Evolutionary conservation across 1,139 yeast species (phyloP), one percentile per base, ranked within the genome.

Genomic region (Yamadazyma mexicana): DNA sequence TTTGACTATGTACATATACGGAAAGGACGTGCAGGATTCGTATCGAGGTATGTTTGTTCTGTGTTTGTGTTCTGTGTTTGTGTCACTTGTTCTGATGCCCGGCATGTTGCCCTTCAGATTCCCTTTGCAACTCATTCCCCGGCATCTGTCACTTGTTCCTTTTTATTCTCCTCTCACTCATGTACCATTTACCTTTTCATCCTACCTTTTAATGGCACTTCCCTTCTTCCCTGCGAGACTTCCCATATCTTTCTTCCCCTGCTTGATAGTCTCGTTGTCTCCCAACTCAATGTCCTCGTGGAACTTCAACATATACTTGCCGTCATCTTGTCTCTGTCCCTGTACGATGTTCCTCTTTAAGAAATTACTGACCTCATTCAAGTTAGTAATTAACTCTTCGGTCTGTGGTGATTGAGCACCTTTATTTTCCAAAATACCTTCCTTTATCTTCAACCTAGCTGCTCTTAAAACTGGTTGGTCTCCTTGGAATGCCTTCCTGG

Each of bases 251-350:
- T 52, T 56, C 40, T 60, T 58, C 26, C 52, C 49, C 39, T 63
- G 66, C 47, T 68, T 71, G 47, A 72, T 72, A 30, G 69, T 61
- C 37, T 72, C 95, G 59, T 92, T 92, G 57, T 89, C 96, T 11
- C 98, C 98, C 39, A 91, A 70, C 61, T 92, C 98, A 0, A 95
- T 87, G 38, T 84, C 79, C 38, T 79, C 67, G 57, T 88, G 96
- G 51, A 92, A 83, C 48, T 84, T 82, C 53, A 89, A 67, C 41
- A 66, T 64, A 46, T 73, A 77, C 38, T 64, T 73, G 5, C 67
- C 73, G 18, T 69, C 73, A 0, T 64, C 69, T 37, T 73, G 73
- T 53, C 68, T 73, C 40, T 64, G 69, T 4, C 96, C 98, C 62
- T 92, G 98, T 2, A 92, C 97, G 16, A 92, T 72, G 60, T 92